Evolutionary conservation across 2,329 filamentous ascomycete genomes (phyloP).

Genomic region (Aspergillus puulaauensis): DNA sequence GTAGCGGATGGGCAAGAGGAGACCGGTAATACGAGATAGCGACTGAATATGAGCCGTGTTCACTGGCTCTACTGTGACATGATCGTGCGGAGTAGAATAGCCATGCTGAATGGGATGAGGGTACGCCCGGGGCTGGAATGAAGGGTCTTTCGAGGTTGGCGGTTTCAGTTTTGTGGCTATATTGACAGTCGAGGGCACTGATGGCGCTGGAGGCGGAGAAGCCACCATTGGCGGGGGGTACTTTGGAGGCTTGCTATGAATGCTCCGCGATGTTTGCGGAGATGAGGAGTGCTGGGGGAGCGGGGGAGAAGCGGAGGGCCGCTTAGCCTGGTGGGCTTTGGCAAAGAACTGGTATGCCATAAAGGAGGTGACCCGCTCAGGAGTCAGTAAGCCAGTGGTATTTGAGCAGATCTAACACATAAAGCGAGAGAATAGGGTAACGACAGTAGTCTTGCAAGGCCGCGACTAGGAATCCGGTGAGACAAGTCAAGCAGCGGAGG

Average conservation of each 20-base stretch:
- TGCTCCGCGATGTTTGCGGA: conserved; percentile 14
- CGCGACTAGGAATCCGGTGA: not conserved
- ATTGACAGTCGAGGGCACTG: conserved; percentile 16
- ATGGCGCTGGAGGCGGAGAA: conserved; percentile 24
- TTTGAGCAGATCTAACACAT: not conserved
- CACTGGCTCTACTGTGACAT: conserved; percentile 55
- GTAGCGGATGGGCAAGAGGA: conserved; percentile 63
- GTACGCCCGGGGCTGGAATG: conserved; percentile 31
- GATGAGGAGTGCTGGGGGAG: conserved; percentile 19
- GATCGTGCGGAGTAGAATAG: conserved; percentile 42
- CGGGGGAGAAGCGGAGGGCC: conserved; percentile 21
- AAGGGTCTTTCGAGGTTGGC: conserved; percentile 23
- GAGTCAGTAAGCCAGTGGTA: not conserved
- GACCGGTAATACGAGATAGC: conserved; percentile 57
- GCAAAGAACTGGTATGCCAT: conserved; percentile 42
- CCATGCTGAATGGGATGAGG: conserved; percentile 27
- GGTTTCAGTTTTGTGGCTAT: conserved; percentile 23
- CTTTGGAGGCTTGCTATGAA: conserved; percentile 27
- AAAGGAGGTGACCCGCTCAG: not conserved
- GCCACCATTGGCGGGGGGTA: conserved; percentile 31
- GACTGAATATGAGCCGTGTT: conserved; percentile 55
- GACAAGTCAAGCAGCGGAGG: not conserved
- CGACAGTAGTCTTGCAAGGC: not conserved
- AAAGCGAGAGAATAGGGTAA: not conserved
- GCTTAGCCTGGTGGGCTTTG: conserved; percentile 30